A percentile compares a stretch with the other conserved stretches of the same genome.
Evolutionary conservation across 805 yeast genomes (phyloP).

Genomic region (Spathaspora hagerdaliae): DNA sequence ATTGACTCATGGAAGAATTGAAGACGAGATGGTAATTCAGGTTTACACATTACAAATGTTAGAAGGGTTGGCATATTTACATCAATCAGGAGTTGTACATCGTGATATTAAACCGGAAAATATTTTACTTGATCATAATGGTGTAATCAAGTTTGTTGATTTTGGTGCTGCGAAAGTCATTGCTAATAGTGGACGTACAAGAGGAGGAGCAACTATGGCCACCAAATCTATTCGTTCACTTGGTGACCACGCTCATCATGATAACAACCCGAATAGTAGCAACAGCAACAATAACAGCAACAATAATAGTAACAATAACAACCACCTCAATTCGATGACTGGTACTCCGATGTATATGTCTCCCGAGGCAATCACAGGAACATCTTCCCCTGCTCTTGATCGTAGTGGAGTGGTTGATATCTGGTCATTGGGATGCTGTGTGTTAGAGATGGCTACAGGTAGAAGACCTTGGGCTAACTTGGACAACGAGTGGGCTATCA

Average conservation of each 20-base stretch:
- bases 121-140: slow-evolving; percentile 82
- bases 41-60: slow-evolving; percentile 87
- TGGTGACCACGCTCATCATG: neutral
- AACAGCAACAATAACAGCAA: slow-evolving; percentile 3
- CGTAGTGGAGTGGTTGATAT: slow-evolving; percentile 72
- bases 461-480: slow-evolving; percentile 93
- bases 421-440: slow-evolving; percentile 97
- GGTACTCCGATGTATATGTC: slow-evolving; percentile 99
- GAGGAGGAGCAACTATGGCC: slow-evolving; percentile 15
- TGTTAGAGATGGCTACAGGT: slow-evolving; percentile 95
- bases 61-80: slow-evolving; percentile 92
- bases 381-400: slow-evolving; percentile 35
- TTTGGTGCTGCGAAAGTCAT: slow-evolving; percentile 96
- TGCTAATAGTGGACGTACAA: slow-evolving; percentile 54
- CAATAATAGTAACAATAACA: slow-evolving; percentile 5
- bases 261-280: slow-evolving; percentile 8
- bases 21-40: slow-evolving; percentile 89
- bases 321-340: slow-evolving; percentile 52
- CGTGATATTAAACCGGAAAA: slow-evolving; percentile 96
- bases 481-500: slow-evolving; percentile 97
- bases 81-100: slow-evolving; percentile 93
- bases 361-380: slow-evolving; percentile 90
- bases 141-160: slow-evolving; percentile 92
- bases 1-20: slow-evolving; percentile 88
- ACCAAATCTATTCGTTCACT: slow-evolving; percentile 1